Percentiles rank a stretch among this genome's conserved stretches.
phyloP scores from a whole-genome alignment of 2,329 filamentous ascomycete genomes.

The Sporothrix protearum region DNA sequence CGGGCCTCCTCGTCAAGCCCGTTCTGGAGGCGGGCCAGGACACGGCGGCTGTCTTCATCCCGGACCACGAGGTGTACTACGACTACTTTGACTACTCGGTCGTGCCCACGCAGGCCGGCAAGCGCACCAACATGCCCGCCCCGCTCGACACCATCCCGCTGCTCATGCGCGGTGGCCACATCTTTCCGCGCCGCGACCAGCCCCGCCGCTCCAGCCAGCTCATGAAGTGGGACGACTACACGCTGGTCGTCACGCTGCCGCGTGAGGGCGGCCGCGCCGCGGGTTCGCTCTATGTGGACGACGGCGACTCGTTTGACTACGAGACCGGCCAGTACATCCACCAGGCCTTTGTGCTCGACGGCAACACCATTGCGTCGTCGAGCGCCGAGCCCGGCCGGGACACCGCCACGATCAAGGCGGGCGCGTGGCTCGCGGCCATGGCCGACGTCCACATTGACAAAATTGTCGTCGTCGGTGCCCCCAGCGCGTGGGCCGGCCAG shows the following conservation, averaged over 20 bases:
- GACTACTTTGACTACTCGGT: constrained; percentile 88
- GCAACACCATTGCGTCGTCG: constrained; percentile 56
- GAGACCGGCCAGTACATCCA: constrained; percentile 84
- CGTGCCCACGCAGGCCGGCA: constrained; percentile 66
- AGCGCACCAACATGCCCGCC: constrained; percentile 65
- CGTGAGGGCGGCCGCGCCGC: constrained; percentile 61
- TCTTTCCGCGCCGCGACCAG: constrained; percentile 84
- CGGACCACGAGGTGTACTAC: constrained; percentile 86
- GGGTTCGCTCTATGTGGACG: constrained; percentile 85
- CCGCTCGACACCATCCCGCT: constrained; percentile 84
- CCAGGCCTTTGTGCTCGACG: constrained; percentile 67
- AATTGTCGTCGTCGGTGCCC: constrained; percentile 77
- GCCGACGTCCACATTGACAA: constrained; percentile 74
- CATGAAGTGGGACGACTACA: constrained; percentile 95
- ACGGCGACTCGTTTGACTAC: constrained; percentile 89
- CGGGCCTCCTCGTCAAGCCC: constrained; percentile 88
- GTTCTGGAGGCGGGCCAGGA: constrained; percentile 73
- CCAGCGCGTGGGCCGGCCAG: constrained; percentile 65
- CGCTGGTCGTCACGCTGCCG: constrained; percentile 72
- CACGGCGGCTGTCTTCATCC: constrained; percentile 76
- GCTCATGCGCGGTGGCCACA: constrained; percentile 88
- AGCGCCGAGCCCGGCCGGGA: constrained; percentile 60
- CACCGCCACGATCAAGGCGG: constrained; percentile 54
- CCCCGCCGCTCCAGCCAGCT: constrained; percentile 80
- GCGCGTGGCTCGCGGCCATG: constrained; percentile 77